Base-by-base conservation (phyloP, 2,329 filamentous ascomycete genomes). In the Cercospora sesami region DNA sequence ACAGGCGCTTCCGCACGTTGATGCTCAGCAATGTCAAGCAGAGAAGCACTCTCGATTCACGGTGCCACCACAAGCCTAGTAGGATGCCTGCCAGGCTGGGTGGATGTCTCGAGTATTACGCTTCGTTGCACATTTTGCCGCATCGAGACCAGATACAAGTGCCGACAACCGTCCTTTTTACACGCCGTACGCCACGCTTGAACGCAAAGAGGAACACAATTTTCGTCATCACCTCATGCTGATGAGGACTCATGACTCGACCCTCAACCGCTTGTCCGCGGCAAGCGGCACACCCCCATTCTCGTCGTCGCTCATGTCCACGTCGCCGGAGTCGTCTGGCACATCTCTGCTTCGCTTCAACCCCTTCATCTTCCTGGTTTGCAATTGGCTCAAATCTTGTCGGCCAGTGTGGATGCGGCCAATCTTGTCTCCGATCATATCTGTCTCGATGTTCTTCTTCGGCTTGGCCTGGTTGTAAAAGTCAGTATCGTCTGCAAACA, bases 351-450 rank as follows among this genome's bases (percentile, higher is more conserved):
- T 89, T 73, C 95, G 86, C 87, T 98, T 99, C 73, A 99, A 81
- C 73, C 94, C 95, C 89, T 99, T 99, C 94, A 99, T 98, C 88
- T 99, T 99, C 78, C 95, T 90, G 63, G 94, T 96, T 85, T 99
- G 95, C 80, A 99, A 81, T 75, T 91, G 87, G 77, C 85, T 86
- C 68, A 99, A 86, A 82, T 99, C 93, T 82, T 97, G 93, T 83
- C 90, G 93, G 77, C 91, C 93, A 68, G 96, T 81, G 80, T 99
- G 95, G 71, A 99, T 91, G 74, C 93, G 90, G 71, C 94, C 95
- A 72, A 98, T 86, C 89, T 98, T 98, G 82, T 99, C 95, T 79
- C 95, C 95, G 83, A 99, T 93, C 53, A 89, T 81, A 79, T 98
- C 94, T 66, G 91, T 96, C 64, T 89, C 87, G 75, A 99, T 90